Evolutionary conservation across 148 eudicot genomes (phyloP).

Genomic region (Vaccinium darrowii): DNA sequence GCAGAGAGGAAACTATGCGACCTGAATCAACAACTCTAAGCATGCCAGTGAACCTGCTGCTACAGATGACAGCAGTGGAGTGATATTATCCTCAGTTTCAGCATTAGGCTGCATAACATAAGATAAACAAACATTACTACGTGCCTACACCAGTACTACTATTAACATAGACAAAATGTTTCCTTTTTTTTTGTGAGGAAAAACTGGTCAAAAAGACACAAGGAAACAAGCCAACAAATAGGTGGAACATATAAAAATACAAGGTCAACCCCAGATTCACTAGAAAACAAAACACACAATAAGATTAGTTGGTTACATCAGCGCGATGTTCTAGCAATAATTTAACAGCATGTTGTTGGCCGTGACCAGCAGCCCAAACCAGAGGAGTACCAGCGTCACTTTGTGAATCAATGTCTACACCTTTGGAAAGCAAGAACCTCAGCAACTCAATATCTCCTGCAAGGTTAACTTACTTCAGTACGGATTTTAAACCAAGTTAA

Average conservation of each 20-base stretch:
- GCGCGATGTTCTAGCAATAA: conserved; percentile 76
- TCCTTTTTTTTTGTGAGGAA: not conserved
- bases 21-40: conserved; percentile 80
- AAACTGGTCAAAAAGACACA: not conserved
- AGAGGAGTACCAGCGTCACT: conserved; percentile 97
- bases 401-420: conserved; percentile 67
- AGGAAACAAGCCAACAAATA: conserved; percentile 10
- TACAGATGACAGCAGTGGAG: conserved; percentile 82
- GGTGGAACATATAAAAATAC: not conserved
- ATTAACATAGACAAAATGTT: not conserved
- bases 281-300: conserved; percentile 3
- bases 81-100: conserved; percentile 81
- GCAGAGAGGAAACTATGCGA: conserved; percentile 17
- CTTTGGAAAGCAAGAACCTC: conserved; percentile 63
- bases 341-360: conserved; percentile 70
- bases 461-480: conserved; percentile 12
- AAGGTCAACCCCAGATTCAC: not conserved
- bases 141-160: not conserved
- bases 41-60: conserved; percentile 84
- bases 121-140: not conserved
- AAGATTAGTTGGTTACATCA: conserved; percentile 50
- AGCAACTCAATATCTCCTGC: conserved; percentile 78
- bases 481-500: not conserved
- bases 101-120: conserved; percentile 76
- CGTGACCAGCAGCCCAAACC: conserved; percentile 99